Evolutionary conservation across 2,329 filamentous ascomycete genomes (phyloP).

Genomic region (Fusarium fracticaudum): DNA sequence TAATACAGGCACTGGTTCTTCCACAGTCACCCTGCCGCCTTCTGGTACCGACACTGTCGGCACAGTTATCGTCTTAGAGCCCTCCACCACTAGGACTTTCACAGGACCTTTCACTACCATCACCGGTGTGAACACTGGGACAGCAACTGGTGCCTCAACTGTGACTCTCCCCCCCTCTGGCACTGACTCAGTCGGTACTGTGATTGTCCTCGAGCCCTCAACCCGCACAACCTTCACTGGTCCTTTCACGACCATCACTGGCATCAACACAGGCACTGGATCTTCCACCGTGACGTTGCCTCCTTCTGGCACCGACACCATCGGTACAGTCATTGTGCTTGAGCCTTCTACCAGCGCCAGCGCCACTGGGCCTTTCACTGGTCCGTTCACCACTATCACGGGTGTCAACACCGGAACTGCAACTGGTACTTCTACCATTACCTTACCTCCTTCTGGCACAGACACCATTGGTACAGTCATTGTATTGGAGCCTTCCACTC

Average conservation of each 20-base stretch:
- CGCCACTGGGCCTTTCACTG: not conserved
- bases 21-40: not conserved
- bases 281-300: not conserved
- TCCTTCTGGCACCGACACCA: not conserved
- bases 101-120: not conserved
- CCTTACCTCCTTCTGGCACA: not conserved
- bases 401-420: not conserved
- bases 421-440: not conserved
- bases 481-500: not conserved
- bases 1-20: not conserved
- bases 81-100: too few relatives aligned
- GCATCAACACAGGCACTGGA: not conserved
- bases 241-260: not conserved
- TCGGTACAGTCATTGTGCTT: not conserved
- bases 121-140: not conserved
- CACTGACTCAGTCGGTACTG: not conserved
- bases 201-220: not conserved
- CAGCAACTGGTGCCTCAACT: not conserved
- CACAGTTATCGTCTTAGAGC: too few relatives aligned
- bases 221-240: not conserved
- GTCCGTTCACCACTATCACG: not conserved
- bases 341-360: not conserved
- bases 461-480: not conserved
- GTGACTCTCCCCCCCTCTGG: not conserved
- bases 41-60: not conserved